Evolutionary conservation across 169 alveolate genomes (phyloP), one percentile per base, ranked within the genome.

Genomic region (Perkinsus olseni): DNA sequence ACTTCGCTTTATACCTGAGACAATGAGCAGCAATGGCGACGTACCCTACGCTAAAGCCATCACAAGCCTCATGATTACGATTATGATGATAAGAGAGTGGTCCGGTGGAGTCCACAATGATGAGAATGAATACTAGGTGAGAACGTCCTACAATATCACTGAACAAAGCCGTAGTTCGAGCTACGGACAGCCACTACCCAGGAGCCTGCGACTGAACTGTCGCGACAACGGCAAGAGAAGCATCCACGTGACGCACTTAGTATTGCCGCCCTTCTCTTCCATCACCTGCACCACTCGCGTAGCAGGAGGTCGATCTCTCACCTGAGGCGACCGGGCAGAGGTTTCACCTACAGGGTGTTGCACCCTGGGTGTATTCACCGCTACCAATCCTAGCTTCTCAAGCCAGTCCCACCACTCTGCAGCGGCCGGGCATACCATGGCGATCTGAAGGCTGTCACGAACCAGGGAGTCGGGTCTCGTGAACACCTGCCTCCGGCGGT

Each of bases 381-480:
- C 82, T 24, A 62, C 82, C 82, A 62, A 28, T 3, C 82, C 82
- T 3, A 62, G 82, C 82, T 62, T 62, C 82, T 62, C 82, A 4
- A 62, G 82, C 82, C 82, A 62, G 82, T 62, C 82, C 82, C 82
- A 62, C 82, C 82, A 62, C 34, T 62, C 82, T 24, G 82, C 82
- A 6, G 82, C 82, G 1, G 82, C 82, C 31, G 82, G 82, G 82
- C 82, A 62, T 3, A 62, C 82, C 82, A 62, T 62, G 17, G 82
- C 82, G 31, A 62, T 62, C 82, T 62, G 82, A 62, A 13, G n/a
- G n/a, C n/a, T n/a, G n/a, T 28, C 13, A 13, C 82, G 17, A 13
- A 13, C 34, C 8, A 4, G 31, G 4, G 37, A 21, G 37, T 24
- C 31, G 4, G 82, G 82, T 28, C 82, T 24, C 28, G 31, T 28